A percentile compares a stretch with the other conserved stretches of the same genome.
phyloP scores from a whole-genome alignment of 2,329 filamentous ascomycete species.

The Lachnellula occidentalis region DNA sequence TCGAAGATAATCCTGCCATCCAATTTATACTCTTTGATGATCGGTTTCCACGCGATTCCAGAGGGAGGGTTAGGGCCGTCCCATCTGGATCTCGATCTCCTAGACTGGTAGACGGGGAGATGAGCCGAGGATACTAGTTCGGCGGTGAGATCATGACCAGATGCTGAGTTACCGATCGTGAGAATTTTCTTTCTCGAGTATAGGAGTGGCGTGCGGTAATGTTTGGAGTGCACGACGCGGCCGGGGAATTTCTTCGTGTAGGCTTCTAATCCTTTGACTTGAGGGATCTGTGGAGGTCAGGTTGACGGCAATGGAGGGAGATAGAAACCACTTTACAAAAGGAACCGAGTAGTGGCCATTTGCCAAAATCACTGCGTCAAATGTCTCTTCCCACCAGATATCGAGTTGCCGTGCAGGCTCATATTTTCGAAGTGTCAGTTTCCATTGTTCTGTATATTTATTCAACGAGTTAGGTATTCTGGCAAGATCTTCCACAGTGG shows the following conservation, averaged over 20 bases:
- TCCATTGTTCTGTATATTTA: conserved; percentile 35
- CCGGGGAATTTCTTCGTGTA: conserved; percentile 56
- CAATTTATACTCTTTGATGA: conserved; percentile 40
- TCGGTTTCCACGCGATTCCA: conserved; percentile 49
- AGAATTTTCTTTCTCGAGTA: conserved; percentile 68
- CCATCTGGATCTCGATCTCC: conserved; percentile 44
- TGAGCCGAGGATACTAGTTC: conserved; percentile 45
- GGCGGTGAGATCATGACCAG: conserved; percentile 71
- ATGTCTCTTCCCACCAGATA: conserved; percentile 48
- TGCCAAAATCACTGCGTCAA: conserved; percentile 68
- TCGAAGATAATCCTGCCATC: conserved; percentile 50
- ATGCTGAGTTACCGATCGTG: conserved; percentile 79
- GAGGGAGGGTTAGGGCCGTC: conserved; percentile 42
- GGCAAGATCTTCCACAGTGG: conserved; percentile 46
- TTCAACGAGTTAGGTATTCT: conserved; percentile 21
- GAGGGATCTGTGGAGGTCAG: conserved; percentile 41
- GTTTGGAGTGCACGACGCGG: conserved; percentile 67
- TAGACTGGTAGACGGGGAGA: conserved; percentile 46
- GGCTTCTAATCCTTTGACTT: conserved; percentile 49
- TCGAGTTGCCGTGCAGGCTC: conserved; percentile 41
- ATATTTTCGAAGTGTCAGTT: conserved; percentile 42
- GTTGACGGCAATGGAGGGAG: neutral
- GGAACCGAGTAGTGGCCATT: conserved; percentile 70
- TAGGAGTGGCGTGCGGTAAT: conserved; percentile 60
- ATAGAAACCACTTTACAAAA: conserved; percentile 39